Conservation (phyloP, 2,329 filamentous ascomycete species). For the Sporothrix curviconia region DNA sequence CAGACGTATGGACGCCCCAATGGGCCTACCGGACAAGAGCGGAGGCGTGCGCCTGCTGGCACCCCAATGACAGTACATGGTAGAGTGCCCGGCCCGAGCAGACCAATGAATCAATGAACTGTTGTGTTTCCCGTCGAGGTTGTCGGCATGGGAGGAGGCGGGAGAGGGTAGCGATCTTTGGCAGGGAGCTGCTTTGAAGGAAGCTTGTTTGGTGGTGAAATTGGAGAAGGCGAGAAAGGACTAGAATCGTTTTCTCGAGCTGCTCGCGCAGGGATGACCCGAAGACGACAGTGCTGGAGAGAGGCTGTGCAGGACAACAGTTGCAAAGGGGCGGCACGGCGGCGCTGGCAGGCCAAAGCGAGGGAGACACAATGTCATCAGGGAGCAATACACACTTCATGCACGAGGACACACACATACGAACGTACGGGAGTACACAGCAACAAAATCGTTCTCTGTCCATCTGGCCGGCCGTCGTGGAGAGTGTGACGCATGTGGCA, state of each 20-base stretch:
- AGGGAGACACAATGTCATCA: neutral
- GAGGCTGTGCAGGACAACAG: too few relatives aligned
- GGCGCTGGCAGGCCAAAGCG: too few relatives aligned
- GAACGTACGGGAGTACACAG: neutral
- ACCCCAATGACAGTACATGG: conserved; percentile 3
- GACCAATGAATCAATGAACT: neutral
- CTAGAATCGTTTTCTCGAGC: too few relatives aligned
- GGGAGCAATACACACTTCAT: too few relatives aligned
- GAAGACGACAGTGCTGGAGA: too few relatives aligned
- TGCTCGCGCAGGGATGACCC: too few relatives aligned
- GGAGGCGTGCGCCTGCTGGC: conserved; percentile 12
- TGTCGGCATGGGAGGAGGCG: neutral
- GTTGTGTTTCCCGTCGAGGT: too few relatives aligned
- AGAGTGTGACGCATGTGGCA: neutral
- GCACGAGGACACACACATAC: conserved; percentile 2
- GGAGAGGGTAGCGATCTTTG: neutral
- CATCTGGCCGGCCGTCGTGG: neutral
- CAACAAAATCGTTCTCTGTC: neutral
- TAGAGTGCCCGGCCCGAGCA: neutral
- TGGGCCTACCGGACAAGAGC: neutral
- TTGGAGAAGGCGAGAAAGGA: too few relatives aligned
- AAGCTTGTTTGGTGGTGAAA: too few relatives aligned
- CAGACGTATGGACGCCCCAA: conserved; percentile 4
- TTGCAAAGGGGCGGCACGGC: too few relatives aligned
- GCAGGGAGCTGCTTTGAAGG: too few relatives aligned